A percentile compares a stretch with the other conserved stretches of the same genome.
Evolutionary conservation across 768 basidiomycete species (phyloP).

Genomic region (Phlebiopsis gigantea): DNA sequence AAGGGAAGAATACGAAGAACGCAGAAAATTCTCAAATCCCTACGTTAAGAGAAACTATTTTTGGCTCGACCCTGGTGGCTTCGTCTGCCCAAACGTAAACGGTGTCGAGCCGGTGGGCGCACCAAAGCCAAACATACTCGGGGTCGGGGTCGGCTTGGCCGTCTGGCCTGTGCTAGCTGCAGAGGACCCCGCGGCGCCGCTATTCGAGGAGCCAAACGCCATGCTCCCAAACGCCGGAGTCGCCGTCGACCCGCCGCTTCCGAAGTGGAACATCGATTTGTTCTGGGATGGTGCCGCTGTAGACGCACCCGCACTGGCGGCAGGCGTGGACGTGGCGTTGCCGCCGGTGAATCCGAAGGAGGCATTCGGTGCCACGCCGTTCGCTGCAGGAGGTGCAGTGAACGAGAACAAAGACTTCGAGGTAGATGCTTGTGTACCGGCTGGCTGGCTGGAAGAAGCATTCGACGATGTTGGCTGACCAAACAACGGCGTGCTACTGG

Average conservation of each 20-base stretch:
- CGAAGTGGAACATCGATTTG: neutral
- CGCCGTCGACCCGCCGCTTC: neutral
- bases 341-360: slow-evolving; percentile 1
- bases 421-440: neutral
- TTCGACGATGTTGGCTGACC: neutral
- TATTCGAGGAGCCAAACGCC: slow-evolving; percentile 6
- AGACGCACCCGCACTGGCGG: neutral
- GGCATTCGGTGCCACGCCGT: neutral
- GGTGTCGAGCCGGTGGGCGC: neutral
- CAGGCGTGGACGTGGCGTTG: neutral
- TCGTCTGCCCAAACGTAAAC: slow-evolving; percentile 8
- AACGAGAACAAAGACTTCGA: neutral
- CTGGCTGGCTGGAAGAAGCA: no score
- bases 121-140: slow-evolving; percentile 11
- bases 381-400: neutral
- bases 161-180: neutral
- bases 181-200: slow-evolving; percentile 4
- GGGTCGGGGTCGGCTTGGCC: slow-evolving; percentile 1
- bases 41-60: slow-evolving; percentile 10
- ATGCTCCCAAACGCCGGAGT: neutral
- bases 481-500: neutral
- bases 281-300: neutral
- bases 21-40: neutral
- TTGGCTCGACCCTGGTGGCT: slow-evolving; percentile 8
- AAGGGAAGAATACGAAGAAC: neutral